A percentile compares a stretch with the other conserved stretches of the same genome.
Conservation (phyloP, 306 rosid species). For the Dicorynia guianensis region DNA sequence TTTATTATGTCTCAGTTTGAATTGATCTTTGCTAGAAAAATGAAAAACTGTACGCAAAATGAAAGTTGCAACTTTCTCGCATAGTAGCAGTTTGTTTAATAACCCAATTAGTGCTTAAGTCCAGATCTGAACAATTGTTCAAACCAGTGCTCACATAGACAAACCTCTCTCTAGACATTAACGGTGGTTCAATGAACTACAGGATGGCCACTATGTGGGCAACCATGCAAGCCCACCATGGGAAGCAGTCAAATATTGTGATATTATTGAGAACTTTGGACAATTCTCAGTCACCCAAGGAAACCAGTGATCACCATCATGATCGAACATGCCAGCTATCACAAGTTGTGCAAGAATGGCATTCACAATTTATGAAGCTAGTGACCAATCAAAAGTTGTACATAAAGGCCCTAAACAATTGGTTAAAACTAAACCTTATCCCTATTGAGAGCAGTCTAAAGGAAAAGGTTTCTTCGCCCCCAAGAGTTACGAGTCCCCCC, state of each 20-base stretch:
- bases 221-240: constrained; percentile 63
- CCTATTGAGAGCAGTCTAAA: constrained; percentile 90
- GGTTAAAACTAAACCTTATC: constrained; percentile 84
- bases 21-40: not conserved
- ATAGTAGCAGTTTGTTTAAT: constrained; percentile 19
- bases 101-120: not conserved
- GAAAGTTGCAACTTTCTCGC: constrained; percentile 22
- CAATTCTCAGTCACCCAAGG: constrained; percentile 73
- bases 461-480: constrained; percentile 96
- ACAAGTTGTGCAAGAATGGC: constrained; percentile 80
- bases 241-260: constrained; percentile 55
- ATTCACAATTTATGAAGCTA: constrained; percentile 66
- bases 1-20: not conserved
- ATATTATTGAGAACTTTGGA: constrained; percentile 55
- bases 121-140: not conserved
- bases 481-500: constrained; percentile 71
- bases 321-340: constrained; percentile 73
- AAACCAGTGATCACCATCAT: constrained; percentile 87
- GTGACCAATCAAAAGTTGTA: constrained; percentile 75
- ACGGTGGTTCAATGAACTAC: constrained; percentile 43
- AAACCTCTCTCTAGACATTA: constrained; percentile 29
- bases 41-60: not conserved
- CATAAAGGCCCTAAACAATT: constrained; percentile 65
- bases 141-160: constrained; percentile 10
- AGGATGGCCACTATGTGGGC: constrained; percentile 95